A percentile compares a stretch with the other conserved stretches of the same genome.
Evolutionary conservation across 306 rosid genomes (phyloP).

Genomic region (Cucumis hystrix): DNA sequence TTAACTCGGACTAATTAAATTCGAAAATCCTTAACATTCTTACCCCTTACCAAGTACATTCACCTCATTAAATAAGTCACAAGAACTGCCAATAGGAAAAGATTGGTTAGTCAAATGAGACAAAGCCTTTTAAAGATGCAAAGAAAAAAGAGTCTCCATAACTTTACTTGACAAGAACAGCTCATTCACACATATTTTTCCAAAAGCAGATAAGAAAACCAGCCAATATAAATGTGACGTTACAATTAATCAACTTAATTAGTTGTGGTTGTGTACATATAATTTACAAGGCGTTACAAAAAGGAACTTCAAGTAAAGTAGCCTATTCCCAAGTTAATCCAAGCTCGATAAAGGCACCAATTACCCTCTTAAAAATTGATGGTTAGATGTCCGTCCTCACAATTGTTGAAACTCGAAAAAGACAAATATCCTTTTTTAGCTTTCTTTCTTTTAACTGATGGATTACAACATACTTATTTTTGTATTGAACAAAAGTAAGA

Average conservation of each 20-base stretch:
- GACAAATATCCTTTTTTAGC: neutral
- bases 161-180: neutral
- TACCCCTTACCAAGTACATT: neutral
- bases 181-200: neutral
- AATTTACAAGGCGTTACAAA: neutral
- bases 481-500: neutral
- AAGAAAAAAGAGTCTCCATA: too few species aligned
- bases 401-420: too few species aligned
- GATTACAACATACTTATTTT: neutral
- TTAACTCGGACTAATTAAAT: too few species aligned
- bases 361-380: neutral
- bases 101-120: neutral
- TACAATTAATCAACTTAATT: neutral
- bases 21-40: too few species aligned
- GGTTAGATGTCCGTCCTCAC: too few species aligned
- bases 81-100: neutral
- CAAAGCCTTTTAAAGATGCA: neutral
- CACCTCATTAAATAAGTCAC: neutral
- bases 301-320: neutral
- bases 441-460: neutral
- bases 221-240: neutral
- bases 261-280: neutral
- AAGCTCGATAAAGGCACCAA: neutral
- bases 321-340: neutral
- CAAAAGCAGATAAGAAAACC: neutral